Evolutionary conservation across 805 yeast genomes (phyloP).

Genomic region (Metschnikowia proteae): DNA sequence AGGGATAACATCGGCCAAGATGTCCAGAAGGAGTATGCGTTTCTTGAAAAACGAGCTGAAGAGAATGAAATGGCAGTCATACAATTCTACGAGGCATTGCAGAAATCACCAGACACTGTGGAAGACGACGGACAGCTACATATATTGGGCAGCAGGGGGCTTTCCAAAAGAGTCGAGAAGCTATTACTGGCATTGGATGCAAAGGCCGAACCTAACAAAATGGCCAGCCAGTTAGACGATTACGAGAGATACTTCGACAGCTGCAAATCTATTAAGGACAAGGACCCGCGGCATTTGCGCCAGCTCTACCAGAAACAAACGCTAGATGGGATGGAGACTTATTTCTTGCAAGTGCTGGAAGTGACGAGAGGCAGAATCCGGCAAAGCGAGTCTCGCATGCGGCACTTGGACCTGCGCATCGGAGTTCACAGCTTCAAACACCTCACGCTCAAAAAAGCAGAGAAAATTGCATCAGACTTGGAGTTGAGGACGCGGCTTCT

Average conservation of each 20-base stretch:
- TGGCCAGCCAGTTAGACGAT: slow-evolving; percentile 5
- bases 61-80: background rate
- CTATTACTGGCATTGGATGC: slow-evolving; percentile 2
- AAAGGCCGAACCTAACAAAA: background rate
- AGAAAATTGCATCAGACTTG: background rate
- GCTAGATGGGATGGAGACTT: background rate
- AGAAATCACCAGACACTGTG: slow-evolving; percentile 1
- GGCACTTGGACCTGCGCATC: background rate
- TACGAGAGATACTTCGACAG: background rate
- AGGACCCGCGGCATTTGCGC: slow-evolving; percentile 1
- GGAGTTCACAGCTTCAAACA: background rate
- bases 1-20: no score
- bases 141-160: background rate
- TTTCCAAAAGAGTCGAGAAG: slow-evolving; percentile 1
- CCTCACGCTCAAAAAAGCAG: background rate
- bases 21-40: background rate
- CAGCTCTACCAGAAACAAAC: slow-evolving; percentile 2
- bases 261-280: background rate
- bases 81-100: slow-evolving; percentile 2
- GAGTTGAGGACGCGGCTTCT: background rate
- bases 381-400: background rate
- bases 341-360: background rate
- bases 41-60: background rate
- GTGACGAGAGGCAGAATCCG: background rate
- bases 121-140: background rate